phyloP scores from a whole-genome alignment of 106 monocot species.

The Chionographis japonica region DNA sequence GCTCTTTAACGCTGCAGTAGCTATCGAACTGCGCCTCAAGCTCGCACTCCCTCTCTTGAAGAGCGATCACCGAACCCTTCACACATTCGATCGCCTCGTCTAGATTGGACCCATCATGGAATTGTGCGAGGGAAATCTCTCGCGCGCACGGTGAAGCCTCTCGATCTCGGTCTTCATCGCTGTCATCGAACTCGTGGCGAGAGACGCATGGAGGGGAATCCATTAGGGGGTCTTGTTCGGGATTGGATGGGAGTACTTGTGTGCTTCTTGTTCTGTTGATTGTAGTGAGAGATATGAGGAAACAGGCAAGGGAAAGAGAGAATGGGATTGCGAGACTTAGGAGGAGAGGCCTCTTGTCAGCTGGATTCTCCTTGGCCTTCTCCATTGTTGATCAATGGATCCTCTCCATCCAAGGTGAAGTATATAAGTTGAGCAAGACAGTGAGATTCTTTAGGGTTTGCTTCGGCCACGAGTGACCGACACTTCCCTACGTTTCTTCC shows the following conservation, averaged over 20 bases:
- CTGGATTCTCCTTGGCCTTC: constrained; percentile 1
- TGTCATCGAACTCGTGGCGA: background rate
- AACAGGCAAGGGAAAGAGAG: constrained; percentile 15
- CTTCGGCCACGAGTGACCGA: too few species aligned
- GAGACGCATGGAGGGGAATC: constrained; percentile 8
- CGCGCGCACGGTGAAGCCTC: background rate
- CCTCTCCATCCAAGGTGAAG: too few species aligned
- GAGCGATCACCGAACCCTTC: constrained; percentile 9
- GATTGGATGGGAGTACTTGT: background rate
- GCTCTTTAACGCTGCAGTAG: constrained; percentile 32
- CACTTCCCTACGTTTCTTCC: too few species aligned
- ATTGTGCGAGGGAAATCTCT: constrained; percentile 2
- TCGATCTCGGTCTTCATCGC: background rate
- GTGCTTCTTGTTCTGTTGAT: background rate
- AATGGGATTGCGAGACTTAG: constrained; percentile 20
- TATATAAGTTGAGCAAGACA: too few species aligned
- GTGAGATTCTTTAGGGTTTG: too few species aligned
- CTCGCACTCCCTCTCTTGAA: constrained; percentile 17
- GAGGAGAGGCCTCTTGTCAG: constrained; percentile 20
- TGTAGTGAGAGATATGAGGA: background rate
- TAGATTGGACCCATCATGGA: background rate
- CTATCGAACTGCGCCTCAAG: constrained; percentile 27
- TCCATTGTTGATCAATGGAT: background rate
- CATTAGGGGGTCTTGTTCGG: constrained; percentile 1
- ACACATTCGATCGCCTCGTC: constrained; percentile 29